Conservation (phyloP, 1,284 basidiomycete genomes). For the Ceratobasidium sp. region DNA sequence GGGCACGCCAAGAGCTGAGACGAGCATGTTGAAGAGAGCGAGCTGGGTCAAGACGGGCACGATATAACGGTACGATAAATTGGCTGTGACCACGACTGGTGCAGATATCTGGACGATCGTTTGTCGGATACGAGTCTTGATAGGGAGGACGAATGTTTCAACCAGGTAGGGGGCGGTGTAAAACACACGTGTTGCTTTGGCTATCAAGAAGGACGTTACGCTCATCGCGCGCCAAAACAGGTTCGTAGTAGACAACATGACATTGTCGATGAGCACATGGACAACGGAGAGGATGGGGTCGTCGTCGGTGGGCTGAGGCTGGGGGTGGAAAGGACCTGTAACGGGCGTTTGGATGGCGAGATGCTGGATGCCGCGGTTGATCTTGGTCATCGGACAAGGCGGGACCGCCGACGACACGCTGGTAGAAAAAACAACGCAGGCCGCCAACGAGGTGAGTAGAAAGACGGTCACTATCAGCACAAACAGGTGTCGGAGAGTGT, state of each 20-base stretch:
- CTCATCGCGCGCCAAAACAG: not conserved
- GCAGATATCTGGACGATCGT: conserved; percentile 15
- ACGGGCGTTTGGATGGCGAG: not conserved
- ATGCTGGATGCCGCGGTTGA: not conserved
- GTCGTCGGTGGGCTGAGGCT: not conserved
- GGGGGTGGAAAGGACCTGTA: not conserved
- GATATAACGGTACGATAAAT: not conserved
- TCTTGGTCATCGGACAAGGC: not conserved
- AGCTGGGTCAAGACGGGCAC: not conserved
- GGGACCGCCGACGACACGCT: not conserved
- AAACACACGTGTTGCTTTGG: too few relatives aligned
- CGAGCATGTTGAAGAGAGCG: not conserved
- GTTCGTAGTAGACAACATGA: not conserved
- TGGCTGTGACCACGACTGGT: not conserved
- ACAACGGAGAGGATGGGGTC: not conserved
- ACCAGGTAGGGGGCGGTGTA: not conserved
- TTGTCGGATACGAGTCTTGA: conserved; percentile 8
- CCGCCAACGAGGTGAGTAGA: not conserved
- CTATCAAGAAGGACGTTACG: not conserved
- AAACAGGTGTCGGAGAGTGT: not conserved
- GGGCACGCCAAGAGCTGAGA: not conserved
- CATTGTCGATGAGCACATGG: not conserved
- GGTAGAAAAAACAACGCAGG: not conserved
- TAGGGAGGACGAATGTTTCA: not conserved
- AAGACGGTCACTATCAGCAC: not conserved